Evolutionary conservation across 2,329 filamentous ascomycete genomes (phyloP).

Genomic region (Sordariomycetes sp.): DNA sequence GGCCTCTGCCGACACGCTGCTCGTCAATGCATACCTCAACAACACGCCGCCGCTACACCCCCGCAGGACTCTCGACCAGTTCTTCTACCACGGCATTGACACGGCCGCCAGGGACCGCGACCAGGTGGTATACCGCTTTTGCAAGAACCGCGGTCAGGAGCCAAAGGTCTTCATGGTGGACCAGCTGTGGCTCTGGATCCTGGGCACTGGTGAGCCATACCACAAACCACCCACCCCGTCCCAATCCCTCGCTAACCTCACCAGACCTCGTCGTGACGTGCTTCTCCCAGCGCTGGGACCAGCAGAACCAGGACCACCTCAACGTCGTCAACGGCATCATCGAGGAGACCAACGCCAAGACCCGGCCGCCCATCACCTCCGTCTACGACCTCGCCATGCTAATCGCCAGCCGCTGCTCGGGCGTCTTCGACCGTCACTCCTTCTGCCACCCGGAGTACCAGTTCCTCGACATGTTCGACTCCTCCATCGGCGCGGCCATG

Average conservation of each 20-base stretch:
- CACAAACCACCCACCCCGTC: conserved; percentile 7
- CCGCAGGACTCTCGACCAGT: conserved; percentile 33
- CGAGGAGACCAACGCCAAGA: conserved; percentile 4
- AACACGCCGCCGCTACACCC: conserved; percentile 25
- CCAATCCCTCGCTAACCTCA: not conserved
- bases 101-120: conserved; percentile 27
- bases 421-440: conserved; percentile 24
- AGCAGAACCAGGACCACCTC: conserved; percentile 23
- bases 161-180: conserved; percentile 27
- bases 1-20: not conserved
- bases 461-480: conserved; percentile 28
- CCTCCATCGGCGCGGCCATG: conserved; percentile 21
- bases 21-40: conserved; percentile 16
- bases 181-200: conserved; percentile 32
- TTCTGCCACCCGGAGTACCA: conserved; percentile 21
- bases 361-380: conserved; percentile 9
- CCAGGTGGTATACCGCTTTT: conserved; percentile 27
- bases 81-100: conserved; percentile 27
- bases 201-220: conserved; percentile 17
- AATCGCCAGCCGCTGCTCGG: conserved; percentile 20
- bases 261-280: conserved; percentile 21
- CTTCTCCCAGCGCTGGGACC: conserved; percentile 30
- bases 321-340: conserved; percentile 5
- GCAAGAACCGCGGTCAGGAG: not conserved
- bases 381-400: conserved; percentile 19